phyloP scores from a whole-genome alignment of 2,329 filamentous ascomycete species.

The Aspergillus sp. region DNA sequence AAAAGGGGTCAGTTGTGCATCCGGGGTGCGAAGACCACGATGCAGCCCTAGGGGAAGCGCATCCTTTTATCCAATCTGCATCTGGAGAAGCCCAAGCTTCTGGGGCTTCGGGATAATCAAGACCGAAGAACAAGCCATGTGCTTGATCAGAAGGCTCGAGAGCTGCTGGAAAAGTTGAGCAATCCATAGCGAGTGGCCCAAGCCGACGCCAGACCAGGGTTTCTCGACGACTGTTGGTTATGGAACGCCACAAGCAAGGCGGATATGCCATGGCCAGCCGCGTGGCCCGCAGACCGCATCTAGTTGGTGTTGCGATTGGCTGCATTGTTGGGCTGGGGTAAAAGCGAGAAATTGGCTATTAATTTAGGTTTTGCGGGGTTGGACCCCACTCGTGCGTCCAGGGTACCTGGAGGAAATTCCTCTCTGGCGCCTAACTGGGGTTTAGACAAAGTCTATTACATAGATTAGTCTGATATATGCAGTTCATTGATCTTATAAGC shows the following conservation, averaged over 20 bases:
- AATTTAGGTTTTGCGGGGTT: not conserved
- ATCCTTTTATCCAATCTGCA: not conserved
- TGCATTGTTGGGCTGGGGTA: not conserved
- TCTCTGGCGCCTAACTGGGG: too few species aligned
- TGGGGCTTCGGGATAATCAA: not conserved
- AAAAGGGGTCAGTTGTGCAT: not conserved
- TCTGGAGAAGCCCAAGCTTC: not conserved
- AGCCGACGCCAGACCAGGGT: not conserved
- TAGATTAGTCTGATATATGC: too few species aligned
- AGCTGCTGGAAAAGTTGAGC: not conserved
- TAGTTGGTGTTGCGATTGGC: not conserved
- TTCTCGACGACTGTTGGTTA: not conserved
- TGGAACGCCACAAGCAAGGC: not conserved
- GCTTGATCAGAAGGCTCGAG: not conserved
- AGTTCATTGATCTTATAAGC: too few species aligned
- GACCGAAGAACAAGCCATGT: not conserved
- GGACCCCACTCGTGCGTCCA: not conserved
- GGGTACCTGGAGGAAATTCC: too few species aligned
- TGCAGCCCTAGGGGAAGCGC: not conserved
- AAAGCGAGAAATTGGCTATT: not conserved
- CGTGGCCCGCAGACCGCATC: not conserved
- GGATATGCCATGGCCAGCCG: not conserved
- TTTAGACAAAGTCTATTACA: too few species aligned
- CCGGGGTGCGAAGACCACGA: too few species aligned
- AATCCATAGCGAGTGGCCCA: not conserved